Evolutionary conservation across 805 yeast species (phyloP), one percentile per base, ranked within the genome.

Genomic region (Cephaloascus fragrans): DNA sequence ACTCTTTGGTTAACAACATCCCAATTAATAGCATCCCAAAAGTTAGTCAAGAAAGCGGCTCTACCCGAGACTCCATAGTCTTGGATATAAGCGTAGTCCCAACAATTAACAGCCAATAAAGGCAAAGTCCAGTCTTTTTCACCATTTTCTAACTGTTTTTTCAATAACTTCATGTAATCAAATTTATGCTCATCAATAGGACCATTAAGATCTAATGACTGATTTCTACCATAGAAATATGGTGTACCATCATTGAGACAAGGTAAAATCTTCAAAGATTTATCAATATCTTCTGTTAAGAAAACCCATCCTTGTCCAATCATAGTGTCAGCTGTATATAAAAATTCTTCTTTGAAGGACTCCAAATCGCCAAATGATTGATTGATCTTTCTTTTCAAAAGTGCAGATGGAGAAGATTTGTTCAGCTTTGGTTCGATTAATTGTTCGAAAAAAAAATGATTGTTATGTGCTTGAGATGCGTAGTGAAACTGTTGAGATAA

Each of bases 401-500:
- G 37, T 3, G 20, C 26, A 8, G 44, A 39, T 15, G 41, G 38
- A 35, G 18, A 17, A 50, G 44, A 18, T 48, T 41, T 53, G n/a
- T 53, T 51, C 18, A 47, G 12, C 26, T 44, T 35, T 19, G 19
- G 32, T 16, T 58, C 56, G 10, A 61, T 47, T 36, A 80, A 62
- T 51, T 83, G 83, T 56, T 82, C 77, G 52, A 88, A 79, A 51
- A 83, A 87, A 37, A 93, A 70, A 61, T 90, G 98, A 64, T 93
- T 93, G 62, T 88, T 89, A 64, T 84, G 90, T 2, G 88, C 80
- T 56, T 84, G 95, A 3, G 96, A 84, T 3, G 97, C 97, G 52
- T 72, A 76, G 61, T 89, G 93, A 69, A 81, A 89, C n/a, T 75
- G 59, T 40, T 75, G 74, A 26, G 88, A 80, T 49, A 75, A 74